Percentiles rank a stretch among this genome's conserved stretches.
phyloP scores from a whole-genome alignment of 176 grass and related monocot species.

The Avena eriantha region DNA sequence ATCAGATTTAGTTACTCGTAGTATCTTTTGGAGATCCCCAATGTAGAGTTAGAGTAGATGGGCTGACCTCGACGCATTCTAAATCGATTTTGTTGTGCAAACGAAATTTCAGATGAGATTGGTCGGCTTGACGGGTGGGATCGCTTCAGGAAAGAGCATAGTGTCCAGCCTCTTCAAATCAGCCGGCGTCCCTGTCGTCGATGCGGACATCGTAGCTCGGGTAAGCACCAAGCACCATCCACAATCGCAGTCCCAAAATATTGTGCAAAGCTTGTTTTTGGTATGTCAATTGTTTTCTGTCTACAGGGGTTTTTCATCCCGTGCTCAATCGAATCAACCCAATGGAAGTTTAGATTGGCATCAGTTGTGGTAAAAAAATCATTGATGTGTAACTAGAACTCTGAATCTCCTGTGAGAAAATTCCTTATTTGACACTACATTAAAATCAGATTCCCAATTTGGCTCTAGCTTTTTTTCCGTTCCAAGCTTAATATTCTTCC shows the following conservation, averaged over 20 bases:
- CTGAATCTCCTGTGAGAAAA: too few relatives aligned
- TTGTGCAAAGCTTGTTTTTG: neutral
- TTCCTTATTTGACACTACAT: too few relatives aligned
- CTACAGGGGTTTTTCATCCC: too few relatives aligned
- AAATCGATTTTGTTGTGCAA: neutral
- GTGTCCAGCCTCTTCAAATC: slow-evolving; percentile 84
- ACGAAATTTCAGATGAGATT: slow-evolving; percentile 59
- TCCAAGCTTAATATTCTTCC: neutral
- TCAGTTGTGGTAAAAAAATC: too few relatives aligned
- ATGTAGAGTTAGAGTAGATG: neutral
- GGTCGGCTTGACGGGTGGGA: slow-evolving; percentile 80
- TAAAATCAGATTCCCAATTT: too few relatives aligned
- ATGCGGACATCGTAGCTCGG: slow-evolving; percentile 79
- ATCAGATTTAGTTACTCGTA: too few relatives aligned
- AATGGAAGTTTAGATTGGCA: too few relatives aligned
- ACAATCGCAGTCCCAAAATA: too few relatives aligned
- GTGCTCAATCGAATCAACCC: neutral
- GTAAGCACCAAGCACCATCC: slow-evolving; percentile 33
- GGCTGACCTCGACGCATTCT: neutral
- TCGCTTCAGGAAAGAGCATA: slow-evolving; percentile 86
- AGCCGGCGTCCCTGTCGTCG: slow-evolving; percentile 66
- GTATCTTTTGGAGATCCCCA: neutral
- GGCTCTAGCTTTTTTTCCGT: too few relatives aligned
- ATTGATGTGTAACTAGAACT: too few relatives aligned
- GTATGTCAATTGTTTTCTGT: too few relatives aligned